A percentile compares a stretch with the other conserved stretches of the same genome.
phyloP scores from a whole-genome alignment of 2,329 filamentous ascomycete species.

The Myrmaecium sp. region DNA sequence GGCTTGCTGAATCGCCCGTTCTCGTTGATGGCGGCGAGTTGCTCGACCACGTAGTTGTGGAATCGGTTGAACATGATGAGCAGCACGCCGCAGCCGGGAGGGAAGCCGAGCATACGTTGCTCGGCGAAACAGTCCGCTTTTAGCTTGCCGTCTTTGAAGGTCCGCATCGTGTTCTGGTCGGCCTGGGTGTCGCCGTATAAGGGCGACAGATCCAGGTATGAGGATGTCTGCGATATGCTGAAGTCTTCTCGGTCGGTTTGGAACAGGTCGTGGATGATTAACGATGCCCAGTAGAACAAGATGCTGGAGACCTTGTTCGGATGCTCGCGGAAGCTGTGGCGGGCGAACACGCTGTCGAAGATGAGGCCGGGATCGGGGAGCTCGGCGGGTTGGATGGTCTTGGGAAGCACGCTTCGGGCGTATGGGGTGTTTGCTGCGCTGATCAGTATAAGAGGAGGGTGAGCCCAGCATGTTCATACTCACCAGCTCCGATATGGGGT shows the following conservation, averaged over 20 bases:
- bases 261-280: constrained; percentile 45
- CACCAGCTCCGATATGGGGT: constrained; percentile 26
- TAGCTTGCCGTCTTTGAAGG: constrained; percentile 46
- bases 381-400: constrained; percentile 34
- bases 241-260: constrained; percentile 44
- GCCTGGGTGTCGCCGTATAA: constrained; percentile 52
- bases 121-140: constrained; percentile 54
- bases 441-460: constrained; percentile 11
- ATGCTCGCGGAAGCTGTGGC: constrained; percentile 42
- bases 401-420: constrained; percentile 43
- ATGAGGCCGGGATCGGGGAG: constrained; percentile 45
- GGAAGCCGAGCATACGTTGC: constrained; percentile 46
- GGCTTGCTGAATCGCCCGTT: constrained; percentile 58
- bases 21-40: constrained; percentile 69
- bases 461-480: background rate
- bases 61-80: constrained; percentile 53
- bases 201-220: constrained; percentile 55
- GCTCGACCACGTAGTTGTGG: constrained; percentile 69
- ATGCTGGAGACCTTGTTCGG: constrained; percentile 54
- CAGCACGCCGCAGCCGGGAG: constrained; percentile 48
- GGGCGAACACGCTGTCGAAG: constrained; percentile 47
- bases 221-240: constrained; percentile 49
- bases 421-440: constrained; percentile 45
- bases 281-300: constrained; percentile 53
- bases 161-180: constrained; percentile 47